Percentiles rank a stretch among this genome's conserved stretches.
Conservation (phyloP, 1,139 yeast genomes). For the Protomyces lactucae-debilis region DNA sequence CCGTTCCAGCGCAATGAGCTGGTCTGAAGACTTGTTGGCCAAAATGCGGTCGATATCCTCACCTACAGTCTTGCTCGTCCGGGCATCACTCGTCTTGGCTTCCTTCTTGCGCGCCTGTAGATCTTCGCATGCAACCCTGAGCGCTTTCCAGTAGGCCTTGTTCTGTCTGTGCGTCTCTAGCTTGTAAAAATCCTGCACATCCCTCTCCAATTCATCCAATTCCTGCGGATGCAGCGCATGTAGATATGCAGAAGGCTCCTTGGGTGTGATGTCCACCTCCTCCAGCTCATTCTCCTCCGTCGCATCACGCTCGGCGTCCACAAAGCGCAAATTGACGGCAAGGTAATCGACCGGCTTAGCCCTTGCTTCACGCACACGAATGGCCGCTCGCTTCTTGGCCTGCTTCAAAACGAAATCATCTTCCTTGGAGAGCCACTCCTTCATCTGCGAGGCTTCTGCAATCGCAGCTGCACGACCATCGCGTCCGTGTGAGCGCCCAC, state of each 20-base stretch:
- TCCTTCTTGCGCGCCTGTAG: slow-evolving; percentile 13
- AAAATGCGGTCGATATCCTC: slow-evolving; percentile 38
- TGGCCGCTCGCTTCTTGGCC: slow-evolving; percentile 38
- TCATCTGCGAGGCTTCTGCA: slow-evolving; percentile 20
- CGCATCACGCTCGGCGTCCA: slow-evolving; percentile 32
- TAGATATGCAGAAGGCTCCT: slow-evolving; percentile 33
- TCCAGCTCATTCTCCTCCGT: slow-evolving; percentile 30
- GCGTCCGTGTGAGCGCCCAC: neutral
- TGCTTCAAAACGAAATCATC: slow-evolving; percentile 39
- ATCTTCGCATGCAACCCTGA: slow-evolving; percentile 26
- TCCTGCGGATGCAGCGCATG: slow-evolving; percentile 28
- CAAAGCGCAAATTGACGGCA: slow-evolving; percentile 34
- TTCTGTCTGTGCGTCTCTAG: slow-evolving; percentile 32
- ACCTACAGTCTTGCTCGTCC: slow-evolving; percentile 35
- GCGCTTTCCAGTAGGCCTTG: slow-evolving; percentile 35
- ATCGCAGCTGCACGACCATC: slow-evolving; percentile 23
- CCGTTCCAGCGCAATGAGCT: slow-evolving; percentile 35
- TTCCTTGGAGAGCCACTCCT: slow-evolving; percentile 39
- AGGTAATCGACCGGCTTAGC: slow-evolving; percentile 37
- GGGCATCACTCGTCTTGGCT: slow-evolving; percentile 22
- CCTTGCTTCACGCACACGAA: slow-evolving; percentile 38
- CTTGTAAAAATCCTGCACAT: slow-evolving; percentile 32
- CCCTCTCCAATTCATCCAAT: slow-evolving; percentile 32
- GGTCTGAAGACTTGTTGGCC: slow-evolving; percentile 35
- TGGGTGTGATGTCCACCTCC: slow-evolving; percentile 34